These are phyloP conservation scores for Peterozyma toletana DNA, from an alignment of 805 yeast genomes.

Conservation along the genomic window DNA sequence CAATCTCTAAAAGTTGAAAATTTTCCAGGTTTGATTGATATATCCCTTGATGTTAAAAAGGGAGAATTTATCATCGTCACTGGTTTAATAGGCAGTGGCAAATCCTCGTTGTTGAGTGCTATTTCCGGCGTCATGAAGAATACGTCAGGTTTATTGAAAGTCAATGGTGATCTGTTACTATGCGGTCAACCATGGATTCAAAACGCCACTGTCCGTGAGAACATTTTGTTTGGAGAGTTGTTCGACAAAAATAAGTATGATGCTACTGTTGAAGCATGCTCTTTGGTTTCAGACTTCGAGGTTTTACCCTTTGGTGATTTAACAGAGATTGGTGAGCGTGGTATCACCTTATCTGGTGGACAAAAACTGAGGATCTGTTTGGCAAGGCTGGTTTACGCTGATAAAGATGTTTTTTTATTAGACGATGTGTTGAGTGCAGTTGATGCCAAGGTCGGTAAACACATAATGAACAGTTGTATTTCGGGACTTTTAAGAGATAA, in stretches of 20 bases:
- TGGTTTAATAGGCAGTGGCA: slow-evolving; percentile 76
- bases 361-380: slow-evolving; percentile 77
- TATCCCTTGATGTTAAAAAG: slow-evolving; percentile 39
- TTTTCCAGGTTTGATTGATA: slow-evolving; percentile 31
- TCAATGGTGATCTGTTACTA: slow-evolving; percentile 45
- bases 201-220: slow-evolving; percentile 70
- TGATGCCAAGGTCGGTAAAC: slow-evolving; percentile 81
- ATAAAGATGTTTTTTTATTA: slow-evolving; percentile 56
- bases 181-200: slow-evolving; percentile 71
- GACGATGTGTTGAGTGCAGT: slow-evolving; percentile 85
- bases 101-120: slow-evolving; percentile 64
- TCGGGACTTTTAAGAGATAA: slow-evolving; percentile 43
- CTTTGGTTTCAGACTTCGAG: slow-evolving; percentile 58
- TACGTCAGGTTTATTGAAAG: slow-evolving; percentile 38
- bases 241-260: slow-evolving; percentile 43
- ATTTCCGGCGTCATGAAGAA: slow-evolving; percentile 63
- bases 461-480: slow-evolving; percentile 65
- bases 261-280: slow-evolving; percentile 54
- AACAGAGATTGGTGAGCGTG: slow-evolving; percentile 82
- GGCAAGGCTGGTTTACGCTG: slow-evolving; percentile 73
- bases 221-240: slow-evolving; percentile 62
- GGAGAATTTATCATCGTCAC: slow-evolving; percentile 61
- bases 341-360: slow-evolving; percentile 81
- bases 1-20: slow-evolving; percentile 6
- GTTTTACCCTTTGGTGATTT: slow-evolving; percentile 67